Conservation (phyloP, 2,329 filamentous ascomycete genomes). For the Cryphonectria japonica region DNA sequence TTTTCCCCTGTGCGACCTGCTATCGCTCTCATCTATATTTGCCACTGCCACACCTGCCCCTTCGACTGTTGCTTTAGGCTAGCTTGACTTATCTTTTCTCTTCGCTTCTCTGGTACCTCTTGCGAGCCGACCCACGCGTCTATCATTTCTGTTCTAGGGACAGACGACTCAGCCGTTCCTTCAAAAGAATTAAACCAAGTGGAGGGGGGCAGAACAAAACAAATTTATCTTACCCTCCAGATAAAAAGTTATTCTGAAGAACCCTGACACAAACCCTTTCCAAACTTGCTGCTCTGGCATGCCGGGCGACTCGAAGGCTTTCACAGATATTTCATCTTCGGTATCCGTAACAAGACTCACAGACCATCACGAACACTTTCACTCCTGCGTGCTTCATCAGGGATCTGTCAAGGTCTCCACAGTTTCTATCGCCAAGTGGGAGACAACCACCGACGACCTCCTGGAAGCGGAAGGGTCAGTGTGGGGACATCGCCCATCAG, state of each 20-base stretch:
- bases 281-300: not conserved
- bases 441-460: constrained; percentile 23
- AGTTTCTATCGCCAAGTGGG: constrained; percentile 11
- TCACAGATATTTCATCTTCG: constrained; percentile 13
- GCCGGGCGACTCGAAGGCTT: not conserved
- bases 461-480: constrained; percentile 18
- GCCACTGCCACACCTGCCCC: constrained; percentile 8
- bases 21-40: constrained; percentile 9
- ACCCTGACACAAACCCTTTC: not conserved
- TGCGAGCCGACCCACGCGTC: not conserved
- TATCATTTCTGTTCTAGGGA: constrained; percentile 3
- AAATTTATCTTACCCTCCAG: not conserved
- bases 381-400: constrained; percentile 9
- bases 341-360: constrained; percentile 17
- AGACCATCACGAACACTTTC: not conserved
- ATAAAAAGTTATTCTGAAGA: not conserved
- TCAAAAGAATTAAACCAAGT: not conserved
- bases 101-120: not conserved
- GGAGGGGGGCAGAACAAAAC: not conserved
- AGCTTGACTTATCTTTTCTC: not conserved
- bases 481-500: constrained; percentile 15
- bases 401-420: constrained; percentile 12
- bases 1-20: constrained; percentile 1
- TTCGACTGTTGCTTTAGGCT: constrained; percentile 8
- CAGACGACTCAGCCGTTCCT: constrained; percentile 2